Evolutionary conservation across 1,284 basidiomycete species (phyloP).

Genomic region (Xerocomus tenax): DNA sequence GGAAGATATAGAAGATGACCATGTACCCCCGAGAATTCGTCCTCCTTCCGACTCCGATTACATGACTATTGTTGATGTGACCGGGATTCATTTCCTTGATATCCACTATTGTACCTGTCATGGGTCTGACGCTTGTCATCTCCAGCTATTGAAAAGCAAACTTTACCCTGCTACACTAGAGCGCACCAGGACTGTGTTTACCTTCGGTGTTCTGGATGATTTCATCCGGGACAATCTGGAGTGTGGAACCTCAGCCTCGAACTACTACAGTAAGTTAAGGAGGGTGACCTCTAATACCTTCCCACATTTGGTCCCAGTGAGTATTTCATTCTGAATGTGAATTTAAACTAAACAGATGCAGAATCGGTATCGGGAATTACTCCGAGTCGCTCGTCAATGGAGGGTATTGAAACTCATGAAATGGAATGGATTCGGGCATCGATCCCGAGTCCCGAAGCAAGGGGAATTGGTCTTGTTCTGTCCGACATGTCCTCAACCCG

Average conservation of each 20-base stretch:
- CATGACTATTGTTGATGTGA: too few relatives aligned
- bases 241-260: background rate
- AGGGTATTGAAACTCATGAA: background rate
- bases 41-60: too few relatives aligned
- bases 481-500: background rate
- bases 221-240: background rate
- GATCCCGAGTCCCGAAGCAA: background rate
- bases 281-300: background rate
- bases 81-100: too few relatives aligned
- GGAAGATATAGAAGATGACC: too few relatives aligned
- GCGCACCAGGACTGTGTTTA: background rate
- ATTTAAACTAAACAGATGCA: background rate
- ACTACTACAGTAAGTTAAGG: background rate
- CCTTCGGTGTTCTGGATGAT: background rate
- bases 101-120: too few relatives aligned
- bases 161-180: too few relatives aligned
- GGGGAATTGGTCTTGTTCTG: background rate
- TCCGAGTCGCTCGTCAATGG: background rate
- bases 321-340: background rate
- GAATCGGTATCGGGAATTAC: background rate
- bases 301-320: background rate
- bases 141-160: too few relatives aligned
- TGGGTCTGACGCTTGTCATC: too few relatives aligned
- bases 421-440: background rate
- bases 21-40: too few relatives aligned